Evolutionary conservation across 139 green algal species (phyloP), one percentile per base, ranked within the genome.

Genomic region (Auxenochlorella pyrenoidosa): DNA sequence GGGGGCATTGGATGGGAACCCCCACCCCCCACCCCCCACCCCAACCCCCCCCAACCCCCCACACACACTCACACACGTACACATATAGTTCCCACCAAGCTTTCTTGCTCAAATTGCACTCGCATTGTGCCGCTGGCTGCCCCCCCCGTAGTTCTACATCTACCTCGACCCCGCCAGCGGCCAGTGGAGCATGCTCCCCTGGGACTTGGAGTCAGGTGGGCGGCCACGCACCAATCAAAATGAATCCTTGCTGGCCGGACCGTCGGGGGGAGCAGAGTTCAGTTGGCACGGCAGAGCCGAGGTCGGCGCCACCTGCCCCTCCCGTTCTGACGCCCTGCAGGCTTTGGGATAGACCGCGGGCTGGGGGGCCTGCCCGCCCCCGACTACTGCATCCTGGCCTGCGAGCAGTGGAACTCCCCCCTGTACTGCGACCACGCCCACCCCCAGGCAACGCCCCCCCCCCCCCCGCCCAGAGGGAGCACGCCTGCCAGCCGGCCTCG

Each of bases 391-490:
- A 89, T 86, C 70, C 36, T 86, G 47, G 93, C 92, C 0, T 98
- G 96, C 76, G 92, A 97, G 88, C 96, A 97, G 91, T 98, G 94
- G 92, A 97, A 97, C 93, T 94, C 85, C 75, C 96, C 96, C 5
- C 89, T 98, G 40, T 98, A 96, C 91, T 98, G 96, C 79, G 94
- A 98, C 90, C 88, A 73, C 22, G 87, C 96, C 78, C 96, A 97
- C 85, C 92, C 94, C 12, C 95, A 97, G 84, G 93, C 92, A 30
- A 75, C 41, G 34, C 68, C n/a, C n/a, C n/a, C n/a, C n/a, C n/a
- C n/a, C n/a, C n/a, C n/a, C n/a, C n/a, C n/a, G n/a, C n/a, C n/a
- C n/a, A n/a, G n/a, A n/a, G n/a, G n/a, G 68, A 22, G 22, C 13
- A 32, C 38, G 72, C 36, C 47, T 58, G 47, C 8, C 47, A 58